phyloP scores from a whole-genome alignment of 1,139 yeast genomes.

The Yamadazyma conglobata region DNA sequence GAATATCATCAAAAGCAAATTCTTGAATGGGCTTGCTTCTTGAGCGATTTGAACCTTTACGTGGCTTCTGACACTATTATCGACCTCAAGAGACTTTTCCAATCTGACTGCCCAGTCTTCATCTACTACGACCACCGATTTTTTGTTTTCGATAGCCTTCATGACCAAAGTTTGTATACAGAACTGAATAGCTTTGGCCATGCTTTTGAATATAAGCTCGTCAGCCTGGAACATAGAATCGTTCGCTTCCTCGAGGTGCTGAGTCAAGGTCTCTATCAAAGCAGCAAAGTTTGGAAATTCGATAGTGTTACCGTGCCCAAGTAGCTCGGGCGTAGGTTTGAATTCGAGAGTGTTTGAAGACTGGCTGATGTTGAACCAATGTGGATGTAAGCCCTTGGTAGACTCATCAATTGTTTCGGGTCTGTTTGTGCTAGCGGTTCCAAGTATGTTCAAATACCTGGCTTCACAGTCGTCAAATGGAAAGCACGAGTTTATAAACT shows the following conservation, averaged over 20 bases:
- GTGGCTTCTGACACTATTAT: constrained; percentile 45
- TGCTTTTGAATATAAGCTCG: constrained; percentile 26
- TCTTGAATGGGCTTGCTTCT: constrained; percentile 14
- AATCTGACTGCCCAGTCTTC: constrained; percentile 73
- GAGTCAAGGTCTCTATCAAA: constrained; percentile 26
- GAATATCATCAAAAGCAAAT: constrained; percentile 24
- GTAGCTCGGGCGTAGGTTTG: constrained; percentile 41
- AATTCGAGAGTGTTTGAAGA: constrained; percentile 40
- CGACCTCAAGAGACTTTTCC: constrained; percentile 69
- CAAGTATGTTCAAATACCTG: constrained; percentile 65
- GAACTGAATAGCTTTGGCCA: constrained; percentile 46
- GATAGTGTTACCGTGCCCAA: constrained; percentile 33
- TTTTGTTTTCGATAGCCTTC: constrained; percentile 51
- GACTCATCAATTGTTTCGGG: constrained; percentile 82
- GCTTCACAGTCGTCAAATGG: constrained; percentile 70
- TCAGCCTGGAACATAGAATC: constrained; percentile 6
- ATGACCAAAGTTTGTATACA: constrained; percentile 56
- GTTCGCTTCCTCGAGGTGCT: constrained; percentile 21
- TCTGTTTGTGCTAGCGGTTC: constrained; percentile 53
- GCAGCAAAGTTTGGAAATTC: constrained; percentile 44
- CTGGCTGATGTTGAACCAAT: constrained; percentile 52
- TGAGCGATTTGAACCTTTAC: constrained; percentile 26
- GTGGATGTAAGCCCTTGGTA: constrained; percentile 76
- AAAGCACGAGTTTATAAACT: constrained; percentile 62
- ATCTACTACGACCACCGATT: constrained; percentile 61